Conservation (phyloP, 2,329 filamentous ascomycete genomes). For the Teratosphaeria pseudoeucalypti region DNA sequence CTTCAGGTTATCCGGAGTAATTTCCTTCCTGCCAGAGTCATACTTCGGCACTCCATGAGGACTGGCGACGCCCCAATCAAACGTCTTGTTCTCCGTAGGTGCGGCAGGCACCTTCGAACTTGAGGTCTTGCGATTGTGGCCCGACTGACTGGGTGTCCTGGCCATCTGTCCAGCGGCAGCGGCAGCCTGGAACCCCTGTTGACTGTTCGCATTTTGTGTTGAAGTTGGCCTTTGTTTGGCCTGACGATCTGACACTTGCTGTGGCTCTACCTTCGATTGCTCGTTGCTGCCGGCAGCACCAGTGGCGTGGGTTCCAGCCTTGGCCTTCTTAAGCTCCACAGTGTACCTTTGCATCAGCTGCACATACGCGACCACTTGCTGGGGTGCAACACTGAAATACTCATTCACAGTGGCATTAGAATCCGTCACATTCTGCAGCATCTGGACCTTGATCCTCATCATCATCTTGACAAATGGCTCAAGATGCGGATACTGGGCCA, state of each 20-base stretch:
- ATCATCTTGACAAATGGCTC: slow-evolving; percentile 15
- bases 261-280: slow-evolving; percentile 4
- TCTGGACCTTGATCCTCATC: slow-evolving; percentile 17
- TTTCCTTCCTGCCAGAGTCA: slow-evolving; percentile 38
- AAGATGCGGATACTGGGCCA: slow-evolving; percentile 9
- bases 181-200: background rate
- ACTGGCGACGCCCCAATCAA: slow-evolving; percentile 22
- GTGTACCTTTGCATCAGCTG: slow-evolving; percentile 15
- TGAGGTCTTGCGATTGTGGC: slow-evolving; percentile 17
- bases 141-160: slow-evolving; percentile 12
- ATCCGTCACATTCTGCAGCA: slow-evolving; percentile 18
- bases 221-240: background rate
- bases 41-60: slow-evolving; percentile 49
- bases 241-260: slow-evolving; percentile 7
- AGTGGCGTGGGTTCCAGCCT: slow-evolving; percentile 7
- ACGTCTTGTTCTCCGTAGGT: slow-evolving; percentile 22
- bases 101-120: slow-evolving; percentile 20
- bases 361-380: slow-evolving; percentile 17
- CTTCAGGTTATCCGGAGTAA: slow-evolving; percentile 48
- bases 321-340: slow-evolving; percentile 16
- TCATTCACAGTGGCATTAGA: slow-evolving; percentile 17
- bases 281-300: slow-evolving; percentile 7
- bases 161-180: slow-evolving; percentile 7
- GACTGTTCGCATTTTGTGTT: background rate
- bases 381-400: slow-evolving; percentile 17